These are phyloP conservation scores for Escovopsis sp. DNA, from an alignment of 2,329 filamentous ascomycete genomes.

Conservation along the genomic window DNA sequence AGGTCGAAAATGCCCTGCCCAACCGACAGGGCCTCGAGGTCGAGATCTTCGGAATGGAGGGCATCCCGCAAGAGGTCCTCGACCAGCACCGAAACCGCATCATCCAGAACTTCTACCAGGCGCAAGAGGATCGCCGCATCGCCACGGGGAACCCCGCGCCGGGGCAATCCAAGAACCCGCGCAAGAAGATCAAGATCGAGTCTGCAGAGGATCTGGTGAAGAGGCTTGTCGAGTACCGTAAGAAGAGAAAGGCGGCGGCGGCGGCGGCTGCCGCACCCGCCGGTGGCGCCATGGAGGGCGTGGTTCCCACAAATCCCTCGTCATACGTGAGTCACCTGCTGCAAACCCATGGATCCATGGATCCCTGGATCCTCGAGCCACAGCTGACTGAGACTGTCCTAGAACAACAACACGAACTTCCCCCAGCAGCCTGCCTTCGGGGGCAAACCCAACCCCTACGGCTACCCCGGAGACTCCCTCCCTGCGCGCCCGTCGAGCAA, in stretches of 20 bases:
- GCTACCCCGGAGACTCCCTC: constrained; percentile 27
- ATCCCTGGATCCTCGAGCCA: neutral
- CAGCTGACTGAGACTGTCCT: neutral
- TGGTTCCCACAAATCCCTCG: constrained; percentile 8
- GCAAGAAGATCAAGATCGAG: constrained; percentile 61
- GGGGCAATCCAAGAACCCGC: constrained; percentile 48
- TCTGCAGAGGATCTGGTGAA: constrained; percentile 63
- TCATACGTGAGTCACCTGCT: neutral
- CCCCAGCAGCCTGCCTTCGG: constrained; percentile 10
- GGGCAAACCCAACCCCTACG: constrained; percentile 12
- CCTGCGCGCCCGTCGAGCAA: constrained; percentile 30
- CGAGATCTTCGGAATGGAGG: constrained; percentile 98
- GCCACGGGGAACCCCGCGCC: constrained; percentile 73
- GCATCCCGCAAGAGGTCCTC: constrained; percentile 74
- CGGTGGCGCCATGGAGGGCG: constrained; percentile 28
- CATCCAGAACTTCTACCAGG: constrained; percentile 70
- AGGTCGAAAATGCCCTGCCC: constrained; percentile 83
- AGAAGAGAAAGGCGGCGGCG: constrained; percentile 45
- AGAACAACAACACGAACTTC: neutral
- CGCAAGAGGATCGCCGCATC: constrained; percentile 67
- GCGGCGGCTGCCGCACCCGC: constrained; percentile 24
- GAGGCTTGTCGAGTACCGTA: constrained; percentile 63
- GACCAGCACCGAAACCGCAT: constrained; percentile 78
- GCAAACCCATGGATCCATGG: no score
- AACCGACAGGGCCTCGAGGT: constrained; percentile 76